A percentile compares a stretch with the other conserved stretches of the same genome.
Evolutionary conservation across 148 eudicot species (phyloP).

Genomic region (Silene conica): DNA sequence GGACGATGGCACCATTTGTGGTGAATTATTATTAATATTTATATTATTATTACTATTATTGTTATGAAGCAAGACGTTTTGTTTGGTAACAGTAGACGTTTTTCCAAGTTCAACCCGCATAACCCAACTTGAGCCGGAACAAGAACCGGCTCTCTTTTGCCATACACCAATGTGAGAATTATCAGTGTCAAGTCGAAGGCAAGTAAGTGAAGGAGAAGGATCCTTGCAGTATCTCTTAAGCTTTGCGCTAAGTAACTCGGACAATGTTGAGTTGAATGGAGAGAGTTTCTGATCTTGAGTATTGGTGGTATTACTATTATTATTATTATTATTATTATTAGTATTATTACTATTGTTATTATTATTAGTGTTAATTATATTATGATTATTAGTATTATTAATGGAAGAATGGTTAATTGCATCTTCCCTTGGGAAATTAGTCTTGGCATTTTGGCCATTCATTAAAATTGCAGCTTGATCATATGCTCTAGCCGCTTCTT

Average conservation of each 20-base stretch:
- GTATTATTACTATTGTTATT: background rate
- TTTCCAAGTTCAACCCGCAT: constrained; percentile 66
- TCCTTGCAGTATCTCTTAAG: constrained; percentile 61
- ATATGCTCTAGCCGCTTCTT: constrained; percentile 86
- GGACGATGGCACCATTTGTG: constrained; percentile 1
- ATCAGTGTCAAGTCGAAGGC: constrained; percentile 75
- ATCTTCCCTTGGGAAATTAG: constrained; percentile 55
- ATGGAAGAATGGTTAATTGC: constrained; percentile 5
- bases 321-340: background rate
- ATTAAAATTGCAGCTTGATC: constrained; percentile 85
- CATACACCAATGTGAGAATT: constrained; percentile 86
- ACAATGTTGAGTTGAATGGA: constrained; percentile 26
- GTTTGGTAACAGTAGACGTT: background rate
- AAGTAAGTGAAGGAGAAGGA: constrained; percentile 75
- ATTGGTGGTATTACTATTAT: background rate
- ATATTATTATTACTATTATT: background rate
- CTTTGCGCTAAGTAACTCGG: constrained; percentile 55
- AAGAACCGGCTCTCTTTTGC: constrained; percentile 73
- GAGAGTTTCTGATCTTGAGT: constrained; percentile 4
- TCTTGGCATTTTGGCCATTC: constrained; percentile 83
- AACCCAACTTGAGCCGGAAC: constrained; percentile 70
- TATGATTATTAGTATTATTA: constrained; percentile 1
- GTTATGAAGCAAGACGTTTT: background rate
- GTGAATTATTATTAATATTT: background rate
- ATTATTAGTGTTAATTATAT: background rate